phyloP scores from a whole-genome alignment of 2,329 filamentous ascomycete species.

The Drechslerella stenobrocha region DNA sequence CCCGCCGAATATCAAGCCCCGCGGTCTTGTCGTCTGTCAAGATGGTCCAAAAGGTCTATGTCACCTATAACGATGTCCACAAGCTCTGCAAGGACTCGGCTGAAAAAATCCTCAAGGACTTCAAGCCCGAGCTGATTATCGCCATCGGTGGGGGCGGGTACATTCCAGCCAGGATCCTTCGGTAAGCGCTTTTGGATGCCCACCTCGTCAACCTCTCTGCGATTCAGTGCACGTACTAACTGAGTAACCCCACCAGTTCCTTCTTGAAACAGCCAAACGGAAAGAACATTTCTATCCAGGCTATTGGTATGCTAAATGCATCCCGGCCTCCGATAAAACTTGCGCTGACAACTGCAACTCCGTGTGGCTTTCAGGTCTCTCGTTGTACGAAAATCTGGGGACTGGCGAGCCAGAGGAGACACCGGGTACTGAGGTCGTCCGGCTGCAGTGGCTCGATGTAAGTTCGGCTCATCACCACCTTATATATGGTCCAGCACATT shows the following conservation, averaged over 20 bases:
- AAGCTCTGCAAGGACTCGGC: conserved; percentile 92
- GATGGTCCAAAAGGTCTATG: conserved; percentile 83
- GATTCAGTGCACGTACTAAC: background rate
- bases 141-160: conserved; percentile 91
- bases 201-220: no score
- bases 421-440: conserved; percentile 89
- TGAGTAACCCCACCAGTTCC: conserved; percentile 60
- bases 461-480: conserved; percentile 53
- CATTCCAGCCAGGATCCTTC: conserved; percentile 92
- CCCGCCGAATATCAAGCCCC: background rate
- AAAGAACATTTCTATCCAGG: conserved; percentile 98
- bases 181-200: conserved; percentile 59
- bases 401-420: conserved; percentile 68
- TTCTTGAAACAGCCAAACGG: conserved; percentile 87
- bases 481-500: background rate
- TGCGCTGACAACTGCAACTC: background rate
- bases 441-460: conserved; percentile 97
- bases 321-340: no score
- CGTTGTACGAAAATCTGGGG: conserved; percentile 84
- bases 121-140: conserved; percentile 95
- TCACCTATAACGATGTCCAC: conserved; percentile 96
- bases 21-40: conserved; percentile 1
- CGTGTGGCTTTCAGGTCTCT: conserved; percentile 61
- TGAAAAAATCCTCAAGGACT: conserved; percentile 75
- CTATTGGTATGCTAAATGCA: conserved; percentile 68